Conservation (phyloP, 495 filamentous ascomycete genomes). For the Penicillium fimorum region DNA sequence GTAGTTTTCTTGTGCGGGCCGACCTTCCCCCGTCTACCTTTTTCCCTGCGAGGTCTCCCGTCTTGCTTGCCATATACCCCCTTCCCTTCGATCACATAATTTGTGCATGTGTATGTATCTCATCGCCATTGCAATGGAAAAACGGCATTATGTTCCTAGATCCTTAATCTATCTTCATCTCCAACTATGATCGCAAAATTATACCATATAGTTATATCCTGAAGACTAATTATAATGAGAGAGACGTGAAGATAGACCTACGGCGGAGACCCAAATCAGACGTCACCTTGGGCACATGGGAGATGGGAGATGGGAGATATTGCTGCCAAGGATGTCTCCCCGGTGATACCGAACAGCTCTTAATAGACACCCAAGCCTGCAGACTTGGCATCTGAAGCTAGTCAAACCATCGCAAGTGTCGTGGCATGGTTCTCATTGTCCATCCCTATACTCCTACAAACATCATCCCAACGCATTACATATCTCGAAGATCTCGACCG, state of each 20-base stretch:
- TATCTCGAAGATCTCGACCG: background rate
- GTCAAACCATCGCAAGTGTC: background rate
- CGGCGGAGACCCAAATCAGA: background rate
- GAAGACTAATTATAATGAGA: background rate
- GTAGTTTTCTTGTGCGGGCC: conserved; percentile 11
- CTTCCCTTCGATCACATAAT: conserved; percentile 25
- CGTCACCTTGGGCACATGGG: background rate
- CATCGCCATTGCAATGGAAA: conserved; percentile 11
- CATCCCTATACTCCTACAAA: background rate
- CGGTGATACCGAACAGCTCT: background rate
- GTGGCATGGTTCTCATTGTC: background rate
- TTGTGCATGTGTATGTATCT: conserved; percentile 20
- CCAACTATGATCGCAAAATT: background rate
- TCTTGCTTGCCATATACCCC: conserved; percentile 35
- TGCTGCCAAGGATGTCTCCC: background rate
- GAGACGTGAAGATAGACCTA: background rate
- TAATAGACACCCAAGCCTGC: background rate
- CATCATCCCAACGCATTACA: background rate
- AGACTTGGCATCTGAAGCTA: background rate
- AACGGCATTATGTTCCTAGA: background rate
- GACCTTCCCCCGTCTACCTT: conserved; percentile 15
- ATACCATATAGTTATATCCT: background rate
- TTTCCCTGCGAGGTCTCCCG: conserved; percentile 9
- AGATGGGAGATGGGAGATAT: background rate
- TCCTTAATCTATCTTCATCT: background rate